Base-by-base conservation (phyloP, 345 rosid species). In the Camelina laxa region DNA sequence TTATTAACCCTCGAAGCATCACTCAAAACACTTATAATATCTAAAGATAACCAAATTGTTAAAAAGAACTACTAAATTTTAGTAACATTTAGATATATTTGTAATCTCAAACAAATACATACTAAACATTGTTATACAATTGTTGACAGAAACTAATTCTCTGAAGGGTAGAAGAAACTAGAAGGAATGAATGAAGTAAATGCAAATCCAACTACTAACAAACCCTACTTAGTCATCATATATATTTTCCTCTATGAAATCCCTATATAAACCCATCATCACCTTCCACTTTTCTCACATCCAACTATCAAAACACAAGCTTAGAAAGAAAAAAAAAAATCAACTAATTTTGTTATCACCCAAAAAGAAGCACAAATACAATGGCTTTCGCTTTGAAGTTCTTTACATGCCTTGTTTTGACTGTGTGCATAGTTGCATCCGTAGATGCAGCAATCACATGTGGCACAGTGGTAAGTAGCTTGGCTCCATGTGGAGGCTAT, bases 401-500 rank as follows among this genome's bases (percentile, higher is more conserved):
- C 16, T 47, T 72, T 14, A 7, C 42, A 35, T 49, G 61, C 41
- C 38, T 72, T 2, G 33, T 38, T 48, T 60, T 61, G 41, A 36
- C 41, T 2, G 61, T 24, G 57, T 38, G 30, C 61, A 60, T 72
- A 9, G 69, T 53, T 22, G 68, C 50, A 36, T 49, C 60, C 12
- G 75, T 24, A 16, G 75, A 73, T 27, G 82, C 78, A 7, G 66
- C 80, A 15, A 14, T 88, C 21, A 24, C 77, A 1, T 86, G 90
- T 33, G 50, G 75, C 24, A 76, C 68, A 57, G 87, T 86, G 31
- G 7, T 62, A 0, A 5, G 2, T 45, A 1, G 0, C 31, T 1
- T 88, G 41, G 42, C 45, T 10, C 72, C 85, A 10, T 88, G 90
- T 83, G 2, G 80, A 0, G 0, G 0, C 36, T 88, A 75, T 69